These are phyloP conservation scores for Lachnellula cervina DNA, from an alignment of 2,329 filamentous ascomycete species.

Conservation along the genomic window DNA sequence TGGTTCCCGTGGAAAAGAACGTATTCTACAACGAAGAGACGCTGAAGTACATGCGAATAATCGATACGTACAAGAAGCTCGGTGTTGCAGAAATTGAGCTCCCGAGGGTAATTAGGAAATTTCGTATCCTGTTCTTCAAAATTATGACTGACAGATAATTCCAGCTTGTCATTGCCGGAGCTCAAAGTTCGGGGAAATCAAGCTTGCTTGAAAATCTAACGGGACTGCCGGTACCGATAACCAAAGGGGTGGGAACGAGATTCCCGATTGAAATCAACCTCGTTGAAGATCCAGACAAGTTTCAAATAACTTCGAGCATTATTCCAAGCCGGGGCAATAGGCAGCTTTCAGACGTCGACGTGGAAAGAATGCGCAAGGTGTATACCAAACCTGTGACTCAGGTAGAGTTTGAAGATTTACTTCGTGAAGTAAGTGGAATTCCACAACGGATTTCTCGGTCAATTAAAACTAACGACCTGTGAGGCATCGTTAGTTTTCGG, in stretches of 20 bases:
- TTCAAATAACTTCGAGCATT: conserved; percentile 4
- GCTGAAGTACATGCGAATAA: conserved; percentile 5
- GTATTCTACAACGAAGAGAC: conserved; percentile 1
- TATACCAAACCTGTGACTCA: conserved; percentile 2
- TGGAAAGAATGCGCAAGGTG: background rate
- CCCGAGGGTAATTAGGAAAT: background rate
- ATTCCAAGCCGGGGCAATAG: background rate
- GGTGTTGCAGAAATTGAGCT: conserved; percentile 4
- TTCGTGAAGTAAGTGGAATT: background rate
- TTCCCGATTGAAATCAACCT: conserved; percentile 7
- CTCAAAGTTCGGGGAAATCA: conserved; percentile 5
- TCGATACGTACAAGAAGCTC: conserved; percentile 4
- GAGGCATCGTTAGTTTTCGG: conserved; percentile 2
- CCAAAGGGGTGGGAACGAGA: conserved; percentile 1
- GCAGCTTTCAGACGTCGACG: background rate
- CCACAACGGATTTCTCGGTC: background rate
- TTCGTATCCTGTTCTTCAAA: background rate
- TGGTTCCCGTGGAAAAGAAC: background rate
- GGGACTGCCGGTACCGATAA: conserved; percentile 4
- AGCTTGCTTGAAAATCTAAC: conserved; percentile 7
- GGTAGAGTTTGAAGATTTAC: conserved; percentile 2
- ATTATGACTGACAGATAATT: background rate
- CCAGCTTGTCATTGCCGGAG: conserved; percentile 3
- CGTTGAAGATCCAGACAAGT: conserved; percentile 2
- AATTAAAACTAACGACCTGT: background rate